Base-by-base conservation (phyloP, 2,329 filamentous ascomycete genomes). In the Drechslerella coelobrocha region DNA sequence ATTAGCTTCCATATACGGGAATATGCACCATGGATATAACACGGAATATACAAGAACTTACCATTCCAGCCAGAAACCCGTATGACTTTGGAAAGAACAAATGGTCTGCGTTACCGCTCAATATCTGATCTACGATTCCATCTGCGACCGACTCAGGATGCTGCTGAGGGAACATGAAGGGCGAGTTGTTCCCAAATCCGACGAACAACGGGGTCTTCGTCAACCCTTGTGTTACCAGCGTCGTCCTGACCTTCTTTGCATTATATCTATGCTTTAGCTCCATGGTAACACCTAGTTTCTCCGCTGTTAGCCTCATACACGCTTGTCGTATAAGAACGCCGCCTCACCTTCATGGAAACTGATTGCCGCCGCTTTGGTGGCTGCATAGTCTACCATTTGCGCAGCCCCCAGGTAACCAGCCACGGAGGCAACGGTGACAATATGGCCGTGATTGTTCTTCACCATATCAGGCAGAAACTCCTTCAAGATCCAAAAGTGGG, bases 401-500 rank as follows among this genome's bases (percentile, higher is more conserved):
- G 88, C 85, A 0, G 85, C 83, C 0, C 83, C 81, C 6, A 86
- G 74, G 79, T 85, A 89, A 10, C 84, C 83, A 0, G 88, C 87
- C 52, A 85, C 81, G 1, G 84, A 87, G 12, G 89, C 85, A 21
- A 91, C 83, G 0, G 87, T 91, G 21, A 91, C 87, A 41, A 91
- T 78, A 82, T 89, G 89, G 68, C 89, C 89, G 79, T 91, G 88
- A 79, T 90, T 86, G 10, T 76, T 76, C 6, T 78, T 76, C 55
- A 88, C 78, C 83, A 92, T 88, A 73, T 79, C 77, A 0, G 89
- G 89, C 1, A 92, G 80, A 78, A 91, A 91, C 63, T 87, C 83
- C 76, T 86, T 84, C 5, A 83, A 79, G n/a, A 86, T 82, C 81
- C 83, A 87, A 80, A 85, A 90, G 78, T 88, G 88, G 1, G 86